phyloP scores from a whole-genome alignment of 1,284 basidiomycete genomes.

The Inonotus obliquus region DNA sequence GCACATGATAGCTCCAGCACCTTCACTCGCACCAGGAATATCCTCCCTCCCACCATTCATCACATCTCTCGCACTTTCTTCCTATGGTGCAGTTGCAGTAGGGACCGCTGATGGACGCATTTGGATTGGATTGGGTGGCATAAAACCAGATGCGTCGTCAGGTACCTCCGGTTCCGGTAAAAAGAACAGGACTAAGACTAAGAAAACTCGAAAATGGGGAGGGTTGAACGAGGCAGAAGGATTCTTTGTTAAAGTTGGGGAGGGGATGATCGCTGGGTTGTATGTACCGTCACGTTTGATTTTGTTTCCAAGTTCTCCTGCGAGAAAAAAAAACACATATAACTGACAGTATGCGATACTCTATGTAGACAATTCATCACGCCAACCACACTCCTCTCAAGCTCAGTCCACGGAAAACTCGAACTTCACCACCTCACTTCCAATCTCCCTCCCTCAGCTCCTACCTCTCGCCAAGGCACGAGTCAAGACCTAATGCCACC shows the following conservation, averaged over 20 bases:
- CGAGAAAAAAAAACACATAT: no score
- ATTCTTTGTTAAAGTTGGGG: constrained; percentile 47
- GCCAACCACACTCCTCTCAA: constrained; percentile 42
- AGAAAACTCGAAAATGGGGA: constrained; percentile 64
- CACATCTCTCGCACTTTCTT: constrained; percentile 51
- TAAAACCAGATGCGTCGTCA: constrained; percentile 39
- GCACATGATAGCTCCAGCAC: constrained; percentile 32
- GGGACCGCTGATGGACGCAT: constrained; percentile 71
- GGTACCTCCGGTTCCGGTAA: constrained; percentile 22
- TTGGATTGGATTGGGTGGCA: constrained; percentile 63
- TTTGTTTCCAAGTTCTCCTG: constrained; percentile 10
- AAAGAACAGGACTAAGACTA: constrained; percentile 50
- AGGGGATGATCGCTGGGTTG: constrained; percentile 69
- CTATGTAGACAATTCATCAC: constrained; percentile 14
- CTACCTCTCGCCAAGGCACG: neutral
- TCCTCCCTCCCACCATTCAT: constrained; percentile 71
- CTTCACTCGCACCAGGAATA: constrained; percentile 40
- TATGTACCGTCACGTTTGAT: constrained; percentile 30
- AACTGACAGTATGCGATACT: no score
- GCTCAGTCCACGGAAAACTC: constrained; percentile 57
- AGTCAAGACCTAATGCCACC: constrained; percentile 24
- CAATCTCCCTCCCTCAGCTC: no score
- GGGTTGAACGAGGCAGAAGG: constrained; percentile 50
- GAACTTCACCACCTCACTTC: constrained; percentile 39
- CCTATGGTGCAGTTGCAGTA: constrained; percentile 56